phyloP scores from a whole-genome alignment of 2,329 filamentous ascomycete species.

The Parascedosporium putredinis region DNA sequence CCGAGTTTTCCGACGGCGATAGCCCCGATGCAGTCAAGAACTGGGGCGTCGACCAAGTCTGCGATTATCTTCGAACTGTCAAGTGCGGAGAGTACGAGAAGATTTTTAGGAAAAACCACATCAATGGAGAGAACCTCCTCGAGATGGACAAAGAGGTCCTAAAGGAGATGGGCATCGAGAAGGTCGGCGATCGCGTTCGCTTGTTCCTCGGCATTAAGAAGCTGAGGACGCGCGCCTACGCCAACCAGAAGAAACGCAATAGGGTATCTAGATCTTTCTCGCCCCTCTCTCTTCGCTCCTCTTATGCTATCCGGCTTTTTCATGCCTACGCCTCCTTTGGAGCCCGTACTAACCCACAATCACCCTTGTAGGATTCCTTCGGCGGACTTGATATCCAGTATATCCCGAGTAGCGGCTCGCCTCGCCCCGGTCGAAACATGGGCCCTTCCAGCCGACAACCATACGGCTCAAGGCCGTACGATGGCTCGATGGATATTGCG shows the following conservation, averaged over 20 bases:
- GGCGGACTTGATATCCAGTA: constrained; percentile 62
- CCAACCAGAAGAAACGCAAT: constrained; percentile 73
- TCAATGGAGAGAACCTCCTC: constrained; percentile 91
- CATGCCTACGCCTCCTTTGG: not conserved
- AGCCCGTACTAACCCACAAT: too few relatives aligned
- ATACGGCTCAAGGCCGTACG: constrained; percentile 54
- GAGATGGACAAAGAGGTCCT: constrained; percentile 95
- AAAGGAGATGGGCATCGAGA: constrained; percentile 97
- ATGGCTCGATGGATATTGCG: constrained; percentile 42
- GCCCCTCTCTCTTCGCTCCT: constrained; percentile 8
- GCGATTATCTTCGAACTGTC: constrained; percentile 81
- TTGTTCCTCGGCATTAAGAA: constrained; percentile 81
- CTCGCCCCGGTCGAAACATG: constrained; percentile 34
- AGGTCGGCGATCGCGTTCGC: constrained; percentile 90
- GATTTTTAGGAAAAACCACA: constrained; percentile 83
- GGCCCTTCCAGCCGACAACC: constrained; percentile 10
- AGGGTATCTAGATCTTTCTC: constrained; percentile 48
- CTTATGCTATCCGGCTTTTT: not conserved
- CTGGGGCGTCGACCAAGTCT: constrained; percentile 88
- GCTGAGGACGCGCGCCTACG: constrained; percentile 63
- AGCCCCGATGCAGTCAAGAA: constrained; percentile 65
- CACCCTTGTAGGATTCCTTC: constrained; percentile 83
- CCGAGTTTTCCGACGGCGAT: constrained; percentile 80
- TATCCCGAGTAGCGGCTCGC: constrained; percentile 49
- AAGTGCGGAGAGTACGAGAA: constrained; percentile 92